A percentile compares a stretch with the other conserved stretches of the same genome.
Evolutionary conservation across 495 filamentous ascomycete genomes (phyloP).

Genomic region (Neurospora africana): DNA sequence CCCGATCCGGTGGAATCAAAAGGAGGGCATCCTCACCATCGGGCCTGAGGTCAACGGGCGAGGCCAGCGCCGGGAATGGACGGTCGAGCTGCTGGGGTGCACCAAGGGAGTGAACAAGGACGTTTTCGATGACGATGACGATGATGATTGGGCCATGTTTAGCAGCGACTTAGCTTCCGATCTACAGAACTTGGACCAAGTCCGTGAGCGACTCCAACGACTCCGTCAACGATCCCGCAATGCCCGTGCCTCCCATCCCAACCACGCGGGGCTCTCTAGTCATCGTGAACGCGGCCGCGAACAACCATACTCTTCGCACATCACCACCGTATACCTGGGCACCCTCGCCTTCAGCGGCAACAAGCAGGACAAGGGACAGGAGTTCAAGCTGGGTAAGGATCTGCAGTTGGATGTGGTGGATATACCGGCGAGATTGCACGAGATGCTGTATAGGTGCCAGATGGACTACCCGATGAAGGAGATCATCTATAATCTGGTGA

Average conservation of each 20-base stretch:
- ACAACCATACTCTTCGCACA: neutral
- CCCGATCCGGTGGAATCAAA: constrained; percentile 20
- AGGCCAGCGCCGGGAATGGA: constrained; percentile 11
- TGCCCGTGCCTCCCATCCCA: neutral
- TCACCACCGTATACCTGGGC: constrained; percentile 7
- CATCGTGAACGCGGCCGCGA: neutral
- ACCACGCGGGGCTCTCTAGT: too few relatives aligned
- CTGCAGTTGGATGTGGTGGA: constrained; percentile 27
- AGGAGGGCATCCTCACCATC: constrained; percentile 12
- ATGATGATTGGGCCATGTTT: neutral
- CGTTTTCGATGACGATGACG: neutral
- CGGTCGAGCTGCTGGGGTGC: constrained; percentile 13
- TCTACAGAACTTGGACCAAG: neutral
- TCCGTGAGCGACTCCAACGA: neutral
- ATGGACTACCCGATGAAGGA: constrained; percentile 33
- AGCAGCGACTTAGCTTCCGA: neutral
- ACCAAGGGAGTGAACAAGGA: neutral
- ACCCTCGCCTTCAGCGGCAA: neutral
- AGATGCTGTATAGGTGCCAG: constrained; percentile 32
- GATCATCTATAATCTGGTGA: constrained; percentile 26
- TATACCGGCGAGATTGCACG: constrained; percentile 13
- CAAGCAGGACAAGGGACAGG: neutral
- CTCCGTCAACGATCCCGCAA: neutral
- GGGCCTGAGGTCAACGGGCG: constrained; percentile 12
- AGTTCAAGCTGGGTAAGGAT: constrained; percentile 24